Evolutionary conservation across 768 basidiomycete genomes (phyloP).

Genomic region (Lentinula raphanica): DNA sequence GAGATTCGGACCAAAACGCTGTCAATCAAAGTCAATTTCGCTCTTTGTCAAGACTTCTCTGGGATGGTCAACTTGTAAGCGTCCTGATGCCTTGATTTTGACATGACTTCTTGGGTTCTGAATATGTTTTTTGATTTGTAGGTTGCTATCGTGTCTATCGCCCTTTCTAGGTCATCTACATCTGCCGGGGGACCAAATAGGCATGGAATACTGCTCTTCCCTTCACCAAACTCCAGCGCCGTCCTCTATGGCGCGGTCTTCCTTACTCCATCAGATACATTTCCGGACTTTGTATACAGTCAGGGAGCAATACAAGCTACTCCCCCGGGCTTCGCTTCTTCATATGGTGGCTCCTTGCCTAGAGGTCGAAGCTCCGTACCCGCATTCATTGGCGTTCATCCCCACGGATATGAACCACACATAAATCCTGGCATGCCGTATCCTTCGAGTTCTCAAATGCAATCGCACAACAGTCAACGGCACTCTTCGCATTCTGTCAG

Average conservation of each 20-base stretch:
- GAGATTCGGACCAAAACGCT: conserved; percentile 41
- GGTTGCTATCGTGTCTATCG: conserved; percentile 48
- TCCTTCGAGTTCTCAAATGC: background rate
- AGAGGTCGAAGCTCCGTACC: background rate
- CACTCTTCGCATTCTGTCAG: conserved; percentile 5
- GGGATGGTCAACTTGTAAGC: conserved; percentile 49
- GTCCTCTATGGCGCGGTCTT: conserved; percentile 49
- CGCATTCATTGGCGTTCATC: background rate
- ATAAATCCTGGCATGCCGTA: background rate
- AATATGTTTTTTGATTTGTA: conserved; percentile 12
- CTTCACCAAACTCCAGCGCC: conserved; percentile 45
- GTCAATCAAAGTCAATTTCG: conserved; percentile 53
- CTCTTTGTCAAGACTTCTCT: conserved; percentile 45
- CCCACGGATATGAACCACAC: background rate
- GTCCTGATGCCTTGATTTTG: background rate
- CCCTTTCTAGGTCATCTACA: background rate
- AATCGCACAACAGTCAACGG: background rate
- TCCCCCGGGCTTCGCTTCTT: background rate
- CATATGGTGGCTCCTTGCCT: background rate
- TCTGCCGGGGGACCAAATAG: conserved; percentile 11
- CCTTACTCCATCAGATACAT: conserved; percentile 29
- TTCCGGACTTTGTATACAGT: conserved; percentile 34
- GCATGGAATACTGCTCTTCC: conserved; percentile 50
- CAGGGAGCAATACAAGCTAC: background rate
- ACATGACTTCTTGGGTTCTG: background rate